Base-by-base conservation (phyloP, 2,329 filamentous ascomycete genomes). In the Pseudogymnoascus sp. region DNA sequence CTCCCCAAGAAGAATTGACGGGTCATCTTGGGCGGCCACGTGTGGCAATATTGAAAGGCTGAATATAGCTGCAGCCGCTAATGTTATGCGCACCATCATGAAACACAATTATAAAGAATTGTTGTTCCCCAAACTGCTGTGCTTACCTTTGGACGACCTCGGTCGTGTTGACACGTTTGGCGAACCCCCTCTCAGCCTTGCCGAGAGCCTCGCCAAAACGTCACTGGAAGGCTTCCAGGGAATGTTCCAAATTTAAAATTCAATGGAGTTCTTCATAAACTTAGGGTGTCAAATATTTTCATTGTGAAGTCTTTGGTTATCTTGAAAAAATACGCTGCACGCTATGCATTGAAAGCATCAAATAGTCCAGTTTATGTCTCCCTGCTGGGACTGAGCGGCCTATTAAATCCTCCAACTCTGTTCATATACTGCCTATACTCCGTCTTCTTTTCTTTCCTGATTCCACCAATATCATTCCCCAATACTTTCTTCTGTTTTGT, bases 381-480 rank as follows among this genome's bases (percentile, higher is more conserved):
- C 41, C 68, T 67, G 18, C 72, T 71, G 18, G 83, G 84, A 72
- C 85, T 88, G 58, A 92, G 75, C 48, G 89, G 88, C 67, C 89
- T 75, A 71, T 92, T 94, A 77, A 94, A 94, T 5, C 89, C 89
- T 60, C 89, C 89, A 58, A 84, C 78, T 60, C 89, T 82, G 70
- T 94, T 94, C 84, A 99, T 99, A 74, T 99, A 99, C 81, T 99
- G 94, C 67, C 94, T 82, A 70, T 96, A 97, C 77, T 95, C 83
- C 12, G 86, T 89, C 82, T 90, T 92, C 83, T 96, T 96, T 75
- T 94, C 90, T 79, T 94, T 96, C 66, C 86, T 79, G 58, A 96
- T 84, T 0, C 79, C 90, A 60, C 89, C 92, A 39, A 86, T 83
- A 70, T 91, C 84, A 71, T 99, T 99, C 1, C 94, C 94, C 0